Conservation (phyloP, 495 filamentous ascomycete species). For the Chaetomium cochliodes region DNA sequence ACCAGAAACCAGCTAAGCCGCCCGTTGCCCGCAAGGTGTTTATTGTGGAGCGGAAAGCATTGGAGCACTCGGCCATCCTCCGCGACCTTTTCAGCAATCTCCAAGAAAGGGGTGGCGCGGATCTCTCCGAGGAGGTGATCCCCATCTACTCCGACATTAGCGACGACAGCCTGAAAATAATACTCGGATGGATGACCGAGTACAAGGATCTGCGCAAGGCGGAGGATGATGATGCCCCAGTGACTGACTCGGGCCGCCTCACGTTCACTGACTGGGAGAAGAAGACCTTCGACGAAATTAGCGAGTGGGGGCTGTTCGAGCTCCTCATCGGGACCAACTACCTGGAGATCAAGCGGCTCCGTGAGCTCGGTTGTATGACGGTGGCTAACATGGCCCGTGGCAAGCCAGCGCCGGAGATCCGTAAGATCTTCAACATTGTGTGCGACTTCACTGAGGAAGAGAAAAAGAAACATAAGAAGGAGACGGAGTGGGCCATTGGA, state of each 20-base stretch:
- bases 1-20: too few species aligned
- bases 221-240: not conserved
- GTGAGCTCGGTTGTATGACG: not conserved
- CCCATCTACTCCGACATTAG: conserved; percentile 2
- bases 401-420: conserved; percentile 6
- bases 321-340: conserved; percentile 6
- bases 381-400: conserved; percentile 9
- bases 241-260: not conserved
- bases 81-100: not conserved
- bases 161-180: not conserved
- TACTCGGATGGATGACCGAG: not conserved
- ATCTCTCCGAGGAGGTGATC: not conserved
- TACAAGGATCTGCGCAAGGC: not conserved
- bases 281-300: not conserved
- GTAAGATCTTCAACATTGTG: not conserved
- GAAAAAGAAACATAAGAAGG: not conserved
- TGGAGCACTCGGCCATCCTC: not conserved
- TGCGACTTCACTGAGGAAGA: conserved; percentile 15
- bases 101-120: not conserved
- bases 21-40: too few species aligned
- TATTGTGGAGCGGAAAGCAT: too few species aligned
- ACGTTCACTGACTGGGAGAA: not conserved
- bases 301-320: not conserved
- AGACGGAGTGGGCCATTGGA: not conserved
- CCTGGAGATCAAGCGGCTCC: conserved; percentile 13